phyloP scores from a whole-genome alignment of 2,329 filamentous ascomycete species.

The Paecilomyces variotii region DNA sequence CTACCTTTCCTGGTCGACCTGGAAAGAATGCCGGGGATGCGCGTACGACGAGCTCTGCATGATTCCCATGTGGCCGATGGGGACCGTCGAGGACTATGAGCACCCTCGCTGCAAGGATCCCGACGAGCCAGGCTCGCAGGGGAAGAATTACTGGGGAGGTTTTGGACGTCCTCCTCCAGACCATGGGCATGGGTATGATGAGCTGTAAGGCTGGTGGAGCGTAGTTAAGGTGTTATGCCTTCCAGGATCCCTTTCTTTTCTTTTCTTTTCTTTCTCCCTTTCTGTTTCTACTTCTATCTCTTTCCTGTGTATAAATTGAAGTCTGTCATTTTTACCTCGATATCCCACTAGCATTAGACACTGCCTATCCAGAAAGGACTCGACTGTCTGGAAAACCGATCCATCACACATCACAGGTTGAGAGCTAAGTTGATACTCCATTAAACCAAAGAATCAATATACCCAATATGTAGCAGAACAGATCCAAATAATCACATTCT shows the following conservation, averaged over 20 bases:
- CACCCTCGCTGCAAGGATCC: constrained; percentile 37
- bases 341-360: too few relatives aligned
- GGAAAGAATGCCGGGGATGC: constrained; percentile 52
- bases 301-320: too few relatives aligned
- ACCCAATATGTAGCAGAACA: too few relatives aligned
- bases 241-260: not conserved
- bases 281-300: too few relatives aligned
- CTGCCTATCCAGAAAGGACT: too few relatives aligned
- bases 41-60: constrained; percentile 48
- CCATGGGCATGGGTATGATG: not conserved
- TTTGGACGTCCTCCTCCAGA: not conserved
- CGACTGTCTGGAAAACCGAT: too few relatives aligned
- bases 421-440: too few relatives aligned
- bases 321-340: too few relatives aligned
- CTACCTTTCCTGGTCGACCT: constrained; percentile 52
- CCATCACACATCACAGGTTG: too few relatives aligned
- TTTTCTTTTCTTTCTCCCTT: too few relatives aligned
- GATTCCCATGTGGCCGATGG: constrained; percentile 58
- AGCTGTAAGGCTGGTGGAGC: not conserved
- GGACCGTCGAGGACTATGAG: constrained; percentile 47
- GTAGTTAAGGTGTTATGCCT: not conserved
- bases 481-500: too few relatives aligned
- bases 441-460: too few relatives aligned
- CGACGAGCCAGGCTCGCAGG: not conserved
- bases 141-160: not conserved